Conservation (phyloP, 495 filamentous ascomycete species). For the Aspergillus sparsus region DNA sequence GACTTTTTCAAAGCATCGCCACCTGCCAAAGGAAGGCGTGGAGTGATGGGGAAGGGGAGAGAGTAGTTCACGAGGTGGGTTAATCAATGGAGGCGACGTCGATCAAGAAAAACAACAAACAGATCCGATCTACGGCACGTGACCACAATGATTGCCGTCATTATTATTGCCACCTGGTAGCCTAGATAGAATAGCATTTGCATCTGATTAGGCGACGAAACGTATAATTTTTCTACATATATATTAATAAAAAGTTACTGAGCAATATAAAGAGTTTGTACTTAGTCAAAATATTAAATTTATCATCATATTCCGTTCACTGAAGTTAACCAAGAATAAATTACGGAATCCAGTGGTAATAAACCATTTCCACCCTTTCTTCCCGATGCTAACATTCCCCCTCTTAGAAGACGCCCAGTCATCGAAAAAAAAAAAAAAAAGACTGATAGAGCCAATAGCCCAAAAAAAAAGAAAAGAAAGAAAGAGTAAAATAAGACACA, state of each 20-base stretch:
- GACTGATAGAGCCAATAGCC: too few relatives aligned
- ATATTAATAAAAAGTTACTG: neutral
- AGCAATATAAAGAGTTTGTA: neutral
- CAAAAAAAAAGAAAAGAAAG: constrained; percentile 17
- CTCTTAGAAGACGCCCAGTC: constrained; percentile 29
- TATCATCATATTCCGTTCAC: constrained; percentile 2
- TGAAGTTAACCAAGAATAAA: constrained; percentile 13
- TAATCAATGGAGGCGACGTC: constrained; percentile 11
- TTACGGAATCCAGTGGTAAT: neutral
- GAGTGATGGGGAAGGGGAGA: neutral
- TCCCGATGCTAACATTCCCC: constrained; percentile 23
- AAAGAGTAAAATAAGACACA: constrained; percentile 9
- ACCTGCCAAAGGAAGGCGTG: neutral
- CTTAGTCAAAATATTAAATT: neutral
- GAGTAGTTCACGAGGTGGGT: constrained; percentile 2
- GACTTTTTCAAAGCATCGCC: neutral
- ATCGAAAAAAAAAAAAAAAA: constrained; percentile 21
- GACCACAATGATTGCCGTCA: neutral
- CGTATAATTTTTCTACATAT: neutral
- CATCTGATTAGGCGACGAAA: neutral
- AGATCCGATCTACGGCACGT: constrained; percentile 1
- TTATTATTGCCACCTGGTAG: neutral
- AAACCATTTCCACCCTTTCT: constrained; percentile 20
- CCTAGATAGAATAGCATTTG: neutral
- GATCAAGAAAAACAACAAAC: constrained; percentile 14